Evolutionary conservation across 352 stramenopile genomes (phyloP), one percentile per base, ranked within the genome.

Genomic region (Pythium guiyangense): DNA sequence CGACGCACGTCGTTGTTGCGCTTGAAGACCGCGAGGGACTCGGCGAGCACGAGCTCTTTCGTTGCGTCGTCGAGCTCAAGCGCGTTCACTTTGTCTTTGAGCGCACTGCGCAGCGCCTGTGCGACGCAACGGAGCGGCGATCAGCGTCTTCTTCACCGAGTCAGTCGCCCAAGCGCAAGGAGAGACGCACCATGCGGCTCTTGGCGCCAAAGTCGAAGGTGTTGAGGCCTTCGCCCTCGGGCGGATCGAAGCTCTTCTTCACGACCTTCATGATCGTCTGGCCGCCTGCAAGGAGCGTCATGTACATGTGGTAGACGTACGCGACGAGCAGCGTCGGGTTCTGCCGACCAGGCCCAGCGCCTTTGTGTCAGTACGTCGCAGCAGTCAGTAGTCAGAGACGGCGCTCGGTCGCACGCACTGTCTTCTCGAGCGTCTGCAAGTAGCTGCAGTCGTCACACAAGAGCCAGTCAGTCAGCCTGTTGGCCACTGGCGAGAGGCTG

Each of bases 261-360:
- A 88, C 80, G 56, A 88, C 56, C 56, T 88, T 87, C 40, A 76
- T 70, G 51, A 88, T 85, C 53, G 84, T 79, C 57, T 74, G 69
- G 0, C 80, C 80, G 6, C 78, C 77, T 5, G 78, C 75, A 5
- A 90, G 70, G 57, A 88, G 71, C 47, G 77, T 75, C 61, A 75
- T 80, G 63, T 87, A 90, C 80, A 88, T 84, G 67, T 90, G 80
- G 53, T 87, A 90, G 51, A 66, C 73, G 59, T 90, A 87, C 42
- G 77, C 61, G 34, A 87, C 52, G 27, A 88, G 64, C 49, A 90
- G 53, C n/a, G 68, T 67, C 15, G 80, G 80, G 56, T 90, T 55
- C 74, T 84, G 52, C 9, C 6, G 2, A 11, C 8, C 31, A 34
- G 31, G 35, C 6, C n/a, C 17, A 35, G n/a, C 4, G 14, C 18